phyloP scores from a whole-genome alignment of 148 eudicot genomes.

The Fallopia convolvulus region DNA sequence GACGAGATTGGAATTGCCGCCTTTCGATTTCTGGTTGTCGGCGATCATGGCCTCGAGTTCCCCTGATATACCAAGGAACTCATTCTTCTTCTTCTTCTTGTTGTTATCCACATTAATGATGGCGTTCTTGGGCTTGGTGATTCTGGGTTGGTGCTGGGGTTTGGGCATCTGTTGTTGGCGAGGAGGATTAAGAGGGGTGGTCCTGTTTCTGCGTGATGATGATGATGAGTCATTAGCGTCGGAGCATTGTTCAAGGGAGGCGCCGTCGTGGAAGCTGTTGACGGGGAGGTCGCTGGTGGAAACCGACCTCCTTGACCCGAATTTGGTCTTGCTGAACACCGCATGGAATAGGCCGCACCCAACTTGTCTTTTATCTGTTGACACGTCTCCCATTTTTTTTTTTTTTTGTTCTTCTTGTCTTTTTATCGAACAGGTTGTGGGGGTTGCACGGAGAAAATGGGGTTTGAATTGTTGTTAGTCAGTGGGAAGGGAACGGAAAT shows the following conservation, averaged over 20 bases:
- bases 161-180: background rate
- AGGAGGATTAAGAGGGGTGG: background rate
- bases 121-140: too few relatives aligned
- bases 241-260: constrained; percentile 7
- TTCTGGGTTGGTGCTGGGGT: background rate
- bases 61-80: constrained; percentile 46
- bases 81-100: constrained; percentile 23
- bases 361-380: constrained; percentile 43
- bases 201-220: too few relatives aligned
- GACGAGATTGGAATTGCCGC: constrained; percentile 32
- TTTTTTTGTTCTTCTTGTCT: too few relatives aligned
- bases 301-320: constrained; percentile 47
- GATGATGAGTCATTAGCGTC: background rate
- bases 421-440: too few relatives aligned
- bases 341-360: constrained; percentile 68
- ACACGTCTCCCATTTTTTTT: constrained; percentile 32
- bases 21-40: constrained; percentile 57
- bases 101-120: constrained; percentile 1
- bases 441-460: background rate
- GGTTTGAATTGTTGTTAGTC: background rate
- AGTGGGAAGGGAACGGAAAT: too few relatives aligned
- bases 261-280: constrained; percentile 30
- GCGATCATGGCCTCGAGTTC: constrained; percentile 81
- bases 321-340: constrained; percentile 45
- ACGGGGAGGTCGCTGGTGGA: constrained; percentile 37